A percentile compares a stretch with the other conserved stretches of the same genome.
These are phyloP conservation scores for Gaultheria prostrata DNA, from an alignment of 148 eudicot species.

Conservation along the genomic window DNA sequence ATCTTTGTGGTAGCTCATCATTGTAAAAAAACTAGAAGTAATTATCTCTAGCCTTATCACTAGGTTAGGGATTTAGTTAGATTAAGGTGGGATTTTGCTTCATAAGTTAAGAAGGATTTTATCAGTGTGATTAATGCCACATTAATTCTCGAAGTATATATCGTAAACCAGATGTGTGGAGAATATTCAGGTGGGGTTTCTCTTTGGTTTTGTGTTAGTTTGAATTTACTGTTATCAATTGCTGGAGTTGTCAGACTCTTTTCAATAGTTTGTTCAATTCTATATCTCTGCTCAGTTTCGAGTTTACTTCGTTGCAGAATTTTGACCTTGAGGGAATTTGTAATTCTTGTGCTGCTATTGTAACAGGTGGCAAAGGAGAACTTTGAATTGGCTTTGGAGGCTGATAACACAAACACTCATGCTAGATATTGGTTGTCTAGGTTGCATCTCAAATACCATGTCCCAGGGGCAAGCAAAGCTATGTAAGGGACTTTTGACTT, in stretches of 20 bases:
- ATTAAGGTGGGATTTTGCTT: not conserved
- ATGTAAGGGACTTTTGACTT: constrained; percentile 40
- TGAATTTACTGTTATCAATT: not conserved
- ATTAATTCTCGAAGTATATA: not conserved
- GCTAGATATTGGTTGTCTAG: constrained; percentile 89
- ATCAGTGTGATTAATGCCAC: not conserved
- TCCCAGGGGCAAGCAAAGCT: constrained; percentile 84
- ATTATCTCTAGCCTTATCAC: not conserved
- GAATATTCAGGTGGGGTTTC: not conserved
- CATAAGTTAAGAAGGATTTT: not conserved
- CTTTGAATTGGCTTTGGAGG: constrained; percentile 90
- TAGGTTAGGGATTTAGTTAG: not conserved
- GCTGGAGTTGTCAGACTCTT: not conserved
- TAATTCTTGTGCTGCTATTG: constrained; percentile 14
- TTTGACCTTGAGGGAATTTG: not conserved
- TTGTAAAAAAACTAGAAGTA: not conserved
- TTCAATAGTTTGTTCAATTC: not conserved
- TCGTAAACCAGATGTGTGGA: not conserved
- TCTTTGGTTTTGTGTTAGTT: not conserved
- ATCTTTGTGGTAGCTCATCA: not conserved
- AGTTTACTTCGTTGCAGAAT: constrained; percentile 7
- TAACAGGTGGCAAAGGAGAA: constrained; percentile 85
- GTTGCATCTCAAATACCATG: constrained; percentile 87
- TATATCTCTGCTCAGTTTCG: not conserved
- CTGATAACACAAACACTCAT: constrained; percentile 82